Evolutionary conservation across 331 rosid species (phyloP), one percentile per base, ranked within the genome.

Genomic region (Quercus tomentella): DNA sequence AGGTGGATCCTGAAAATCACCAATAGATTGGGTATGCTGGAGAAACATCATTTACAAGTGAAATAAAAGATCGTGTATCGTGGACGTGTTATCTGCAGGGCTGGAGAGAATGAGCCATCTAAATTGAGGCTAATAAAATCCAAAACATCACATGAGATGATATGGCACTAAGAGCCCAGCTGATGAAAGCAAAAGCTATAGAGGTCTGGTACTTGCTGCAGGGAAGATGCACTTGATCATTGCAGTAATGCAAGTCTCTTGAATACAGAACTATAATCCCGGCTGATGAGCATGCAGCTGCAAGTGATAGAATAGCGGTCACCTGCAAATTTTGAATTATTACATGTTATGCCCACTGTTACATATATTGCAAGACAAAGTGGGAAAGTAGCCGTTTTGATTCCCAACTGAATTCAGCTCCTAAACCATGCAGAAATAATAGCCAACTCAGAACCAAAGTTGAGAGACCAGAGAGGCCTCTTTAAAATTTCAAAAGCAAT

Each of bases 91-190:
- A 70, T 77, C 17, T 51, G 76, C 74, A 73, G 43, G 74, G 81
- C 81, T 77, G 20, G 54, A 76, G 21, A 81, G 35, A 81, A 70
- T 8, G 43, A 41, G 63, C 60, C 72, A n/a, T 81, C 92, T 92
- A 94, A 78, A 84, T 89, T 2, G 93, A 88, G 52, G 91, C 91
- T 79, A 91, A 67, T 33, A 88, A 83, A 83, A 94, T 91, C 98
- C 98, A 92, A 80, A 92, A 89, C 97, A 91, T 94, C 75, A 94
- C 97, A 81, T 92, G 92, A 1, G 97, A 92, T 58, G 98, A 94
- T 76, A 92, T 55, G 49, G 97, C 95, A n/a, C 86, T 84, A 75
- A 91, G 88, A 84, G 86, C 77, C 97, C 98, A 92, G 77, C 91
- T 91, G 79, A 92, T 45, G 71, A 92, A 92, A 79, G 97, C 96